Evolutionary conservation across 2,329 filamentous ascomycete species (phyloP).

Genomic region (Chaetomium globosum): DNA sequence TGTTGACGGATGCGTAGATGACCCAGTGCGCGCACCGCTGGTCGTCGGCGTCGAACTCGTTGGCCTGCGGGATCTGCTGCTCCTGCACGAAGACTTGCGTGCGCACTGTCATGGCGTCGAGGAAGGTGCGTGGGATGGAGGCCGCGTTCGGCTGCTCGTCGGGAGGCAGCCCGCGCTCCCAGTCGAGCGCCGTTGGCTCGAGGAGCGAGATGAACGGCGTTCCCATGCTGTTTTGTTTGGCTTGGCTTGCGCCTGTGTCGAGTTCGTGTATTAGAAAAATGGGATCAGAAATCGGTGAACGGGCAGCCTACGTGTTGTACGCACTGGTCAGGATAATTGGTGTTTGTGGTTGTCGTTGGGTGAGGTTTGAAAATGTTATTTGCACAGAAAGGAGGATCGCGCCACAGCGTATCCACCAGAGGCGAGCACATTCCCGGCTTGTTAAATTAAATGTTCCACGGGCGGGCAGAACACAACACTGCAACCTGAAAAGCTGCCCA

Average conservation of each 20-base stretch:
- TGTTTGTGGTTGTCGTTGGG: not conserved
- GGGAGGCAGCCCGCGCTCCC: conserved; percentile 46
- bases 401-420: conserved; percentile 1
- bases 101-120: conserved; percentile 66
- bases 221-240: conserved; percentile 15
- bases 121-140: conserved; percentile 58
- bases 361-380: not conserved
- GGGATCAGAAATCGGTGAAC: not conserved
- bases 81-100: conserved; percentile 63
- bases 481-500: not conserved
- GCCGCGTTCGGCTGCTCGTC: conserved; percentile 47
- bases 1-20: conserved; percentile 69
- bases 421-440: not conserved
- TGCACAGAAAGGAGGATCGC: not conserved
- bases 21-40: conserved; percentile 74
- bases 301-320: not conserved
- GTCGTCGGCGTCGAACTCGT: conserved; percentile 83
- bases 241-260: not conserved
- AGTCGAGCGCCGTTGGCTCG: conserved; percentile 55
- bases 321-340: not conserved
- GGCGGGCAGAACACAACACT: no score
- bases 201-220: conserved; percentile 55
- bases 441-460: not conserved
- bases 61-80: conserved; percentile 61
- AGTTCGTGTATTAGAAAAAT: not conserved